Conservation (phyloP, 495 filamentous ascomycete species). For the Neurospora sp. region DNA sequence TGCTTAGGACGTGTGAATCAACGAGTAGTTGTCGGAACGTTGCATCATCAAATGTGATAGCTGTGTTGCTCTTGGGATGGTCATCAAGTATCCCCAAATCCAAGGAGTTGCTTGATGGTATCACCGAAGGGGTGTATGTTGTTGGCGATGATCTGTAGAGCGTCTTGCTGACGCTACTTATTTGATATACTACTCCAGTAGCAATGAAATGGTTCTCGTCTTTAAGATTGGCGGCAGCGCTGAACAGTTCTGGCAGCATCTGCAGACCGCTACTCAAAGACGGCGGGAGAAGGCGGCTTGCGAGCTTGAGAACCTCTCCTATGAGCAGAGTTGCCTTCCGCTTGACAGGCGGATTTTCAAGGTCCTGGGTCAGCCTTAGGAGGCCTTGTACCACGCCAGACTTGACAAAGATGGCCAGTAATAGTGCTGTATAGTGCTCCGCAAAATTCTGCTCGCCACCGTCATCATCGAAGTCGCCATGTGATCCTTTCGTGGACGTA, state of each 20-base stretch:
- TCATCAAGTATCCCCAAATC: slow-evolving; percentile 42
- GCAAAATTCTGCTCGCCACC: slow-evolving; percentile 69
- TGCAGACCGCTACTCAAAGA: slow-evolving; percentile 72
- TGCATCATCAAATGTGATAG: slow-evolving; percentile 72
- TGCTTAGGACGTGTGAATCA: slow-evolving; percentile 77
- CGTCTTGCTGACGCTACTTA: slow-evolving; percentile 92
- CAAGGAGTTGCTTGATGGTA: slow-evolving; percentile 26
- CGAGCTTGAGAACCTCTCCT: slow-evolving; percentile 80
- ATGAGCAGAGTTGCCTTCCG: slow-evolving; percentile 84
- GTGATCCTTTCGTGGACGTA: slow-evolving; percentile 25
- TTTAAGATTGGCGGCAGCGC: slow-evolving; percentile 59
- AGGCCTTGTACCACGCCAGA: slow-evolving; percentile 74
- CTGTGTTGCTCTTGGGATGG: slow-evolving; percentile 59
- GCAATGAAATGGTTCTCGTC: slow-evolving; percentile 66
- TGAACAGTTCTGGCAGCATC: slow-evolving; percentile 70
- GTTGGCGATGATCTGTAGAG: slow-evolving; percentile 64
- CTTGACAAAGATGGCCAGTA: slow-evolving; percentile 76
- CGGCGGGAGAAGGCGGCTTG: slow-evolving; percentile 72
- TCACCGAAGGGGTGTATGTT: slow-evolving; percentile 23
- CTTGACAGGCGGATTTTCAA: slow-evolving; percentile 61
- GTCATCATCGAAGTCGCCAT: slow-evolving; percentile 52
- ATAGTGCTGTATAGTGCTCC: slow-evolving; percentile 85
- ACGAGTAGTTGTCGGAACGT: slow-evolving; percentile 76
- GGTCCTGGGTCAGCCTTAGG: slow-evolving; percentile 57
- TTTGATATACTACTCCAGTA: slow-evolving; percentile 85